phyloP scores from a whole-genome alignment of 2,329 filamentous ascomycete species.

The Aureobasidium sp. region DNA sequence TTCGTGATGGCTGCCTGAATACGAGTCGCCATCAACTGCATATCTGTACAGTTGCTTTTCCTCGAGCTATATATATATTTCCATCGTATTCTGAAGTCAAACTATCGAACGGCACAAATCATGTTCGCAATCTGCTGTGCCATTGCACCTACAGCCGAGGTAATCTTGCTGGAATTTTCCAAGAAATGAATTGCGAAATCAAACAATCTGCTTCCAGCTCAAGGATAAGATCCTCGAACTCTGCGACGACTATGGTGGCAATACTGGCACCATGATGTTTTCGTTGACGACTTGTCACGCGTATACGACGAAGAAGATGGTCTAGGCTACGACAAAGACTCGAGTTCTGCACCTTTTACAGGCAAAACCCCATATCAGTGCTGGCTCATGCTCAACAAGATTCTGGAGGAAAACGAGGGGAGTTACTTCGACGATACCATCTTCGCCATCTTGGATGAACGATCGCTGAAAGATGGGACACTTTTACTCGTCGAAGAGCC shows the following conservation, averaged over 20 bases:
- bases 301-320: background rate
- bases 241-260: background rate
- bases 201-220: background rate
- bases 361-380: background rate
- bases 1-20: background rate
- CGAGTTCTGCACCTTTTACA: background rate
- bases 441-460: background rate
- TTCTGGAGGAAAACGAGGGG: background rate
- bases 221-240: background rate
- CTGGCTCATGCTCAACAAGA: background rate
- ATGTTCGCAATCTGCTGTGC: background rate
- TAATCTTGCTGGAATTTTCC: background rate
- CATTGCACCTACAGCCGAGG: background rate
- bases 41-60: background rate
- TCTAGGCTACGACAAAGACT: background rate
- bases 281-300: background rate
- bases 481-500: background rate
- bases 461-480: background rate
- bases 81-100: no score
- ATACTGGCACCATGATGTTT: background rate
- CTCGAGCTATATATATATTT: no score
- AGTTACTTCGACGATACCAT: background rate
- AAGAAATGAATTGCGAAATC: no score
- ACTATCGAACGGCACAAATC: background rate
- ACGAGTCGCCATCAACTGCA: background rate